Evolutionary conservation across 1,284 basidiomycete genomes (phyloP).

Genomic region (Volvariella volvacea): DNA sequence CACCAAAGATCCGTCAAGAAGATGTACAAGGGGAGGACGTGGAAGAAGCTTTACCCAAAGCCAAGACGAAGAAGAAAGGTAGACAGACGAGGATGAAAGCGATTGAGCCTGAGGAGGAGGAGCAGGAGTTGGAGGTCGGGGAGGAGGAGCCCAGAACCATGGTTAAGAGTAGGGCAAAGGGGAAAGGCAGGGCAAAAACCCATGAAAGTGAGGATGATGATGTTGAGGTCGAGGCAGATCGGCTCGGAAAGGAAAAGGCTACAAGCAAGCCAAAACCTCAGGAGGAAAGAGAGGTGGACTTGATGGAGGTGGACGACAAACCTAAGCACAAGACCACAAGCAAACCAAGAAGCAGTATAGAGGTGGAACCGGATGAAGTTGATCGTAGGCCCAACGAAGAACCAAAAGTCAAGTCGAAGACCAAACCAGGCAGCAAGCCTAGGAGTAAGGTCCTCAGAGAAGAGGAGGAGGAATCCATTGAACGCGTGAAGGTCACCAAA

Average conservation of each 20-base stretch:
- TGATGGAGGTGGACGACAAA: too few species aligned
- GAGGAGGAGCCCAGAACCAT: conserved; percentile 8
- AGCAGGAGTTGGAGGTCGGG: conserved; percentile 7
- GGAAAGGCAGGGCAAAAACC: neutral
- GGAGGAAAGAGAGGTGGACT: neutral
- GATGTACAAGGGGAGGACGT: conserved; percentile 11
- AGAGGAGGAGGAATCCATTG: too few species aligned
- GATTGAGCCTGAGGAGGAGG: conserved; percentile 7
- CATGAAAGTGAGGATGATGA: neutral
- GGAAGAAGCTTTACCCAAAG: conserved; percentile 3
- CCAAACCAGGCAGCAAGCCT: too few species aligned
- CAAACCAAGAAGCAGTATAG: too few species aligned
- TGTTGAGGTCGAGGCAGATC: neutral
- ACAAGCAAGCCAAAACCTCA: neutral
- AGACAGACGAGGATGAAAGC: conserved; percentile 6
- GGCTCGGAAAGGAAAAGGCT: neutral
- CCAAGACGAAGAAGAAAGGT: conserved; percentile 6
- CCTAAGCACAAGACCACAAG: too few species aligned
- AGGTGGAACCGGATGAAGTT: too few species aligned
- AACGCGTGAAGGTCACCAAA: too few species aligned
- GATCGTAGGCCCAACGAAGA: too few species aligned
- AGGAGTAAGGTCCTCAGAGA: too few species aligned
- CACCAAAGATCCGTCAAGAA: neutral
- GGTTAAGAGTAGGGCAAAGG: conserved; percentile 6
- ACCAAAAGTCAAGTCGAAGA: too few species aligned